phyloP scores from a whole-genome alignment of 495 filamentous ascomycete species.

The Pyronema domesticum region DNA sequence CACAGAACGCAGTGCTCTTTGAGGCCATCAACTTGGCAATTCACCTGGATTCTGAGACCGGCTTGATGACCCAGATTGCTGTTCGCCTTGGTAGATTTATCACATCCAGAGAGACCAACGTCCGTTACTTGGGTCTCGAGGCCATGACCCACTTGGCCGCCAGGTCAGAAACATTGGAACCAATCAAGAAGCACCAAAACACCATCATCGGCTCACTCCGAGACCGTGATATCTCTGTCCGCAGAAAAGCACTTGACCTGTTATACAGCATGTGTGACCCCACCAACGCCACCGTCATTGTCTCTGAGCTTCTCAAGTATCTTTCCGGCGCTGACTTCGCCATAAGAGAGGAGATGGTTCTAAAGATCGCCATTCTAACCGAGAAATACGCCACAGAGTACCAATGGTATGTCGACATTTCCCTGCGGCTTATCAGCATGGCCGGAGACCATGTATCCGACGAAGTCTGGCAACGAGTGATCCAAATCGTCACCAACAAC shows the following conservation, averaged over 20 bases:
- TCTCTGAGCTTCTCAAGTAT: slow-evolving; percentile 83
- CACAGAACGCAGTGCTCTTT: slow-evolving; percentile 93
- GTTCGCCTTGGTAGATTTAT: slow-evolving; percentile 88
- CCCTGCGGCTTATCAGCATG: slow-evolving; percentile 81
- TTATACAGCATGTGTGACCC: slow-evolving; percentile 99
- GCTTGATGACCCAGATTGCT: slow-evolving; percentile 95
- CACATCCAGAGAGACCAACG: slow-evolving; percentile 89
- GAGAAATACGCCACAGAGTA: slow-evolving; percentile 98
- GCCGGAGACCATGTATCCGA: slow-evolving; percentile 98
- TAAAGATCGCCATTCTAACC: slow-evolving; percentile 95
- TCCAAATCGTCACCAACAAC: slow-evolving; percentile 98
- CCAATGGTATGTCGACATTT: slow-evolving; percentile 98
- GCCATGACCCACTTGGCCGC: slow-evolving; percentile 98
- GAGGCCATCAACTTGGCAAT: slow-evolving; percentile 98
- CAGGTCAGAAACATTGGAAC: slow-evolving; percentile 81
- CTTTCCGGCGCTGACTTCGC: slow-evolving; percentile 93
- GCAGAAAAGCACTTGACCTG: slow-evolving; percentile 85
- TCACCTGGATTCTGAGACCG: slow-evolving; percentile 92
- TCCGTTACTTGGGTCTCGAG: slow-evolving; percentile 88
- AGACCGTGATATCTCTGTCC: slow-evolving; percentile 92
- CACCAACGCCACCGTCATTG: slow-evolving; percentile 77
- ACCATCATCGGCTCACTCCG: slow-evolving; percentile 87
- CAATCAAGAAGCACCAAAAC: slow-evolving; percentile 94
- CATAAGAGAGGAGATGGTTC: slow-evolving; percentile 95
- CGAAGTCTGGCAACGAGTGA: slow-evolving; percentile 98